A percentile compares a stretch with the other conserved stretches of the same genome.
phyloP scores from a whole-genome alignment of 2,329 filamentous ascomycete genomes.

The Neofusicoccum umdonicola region DNA sequence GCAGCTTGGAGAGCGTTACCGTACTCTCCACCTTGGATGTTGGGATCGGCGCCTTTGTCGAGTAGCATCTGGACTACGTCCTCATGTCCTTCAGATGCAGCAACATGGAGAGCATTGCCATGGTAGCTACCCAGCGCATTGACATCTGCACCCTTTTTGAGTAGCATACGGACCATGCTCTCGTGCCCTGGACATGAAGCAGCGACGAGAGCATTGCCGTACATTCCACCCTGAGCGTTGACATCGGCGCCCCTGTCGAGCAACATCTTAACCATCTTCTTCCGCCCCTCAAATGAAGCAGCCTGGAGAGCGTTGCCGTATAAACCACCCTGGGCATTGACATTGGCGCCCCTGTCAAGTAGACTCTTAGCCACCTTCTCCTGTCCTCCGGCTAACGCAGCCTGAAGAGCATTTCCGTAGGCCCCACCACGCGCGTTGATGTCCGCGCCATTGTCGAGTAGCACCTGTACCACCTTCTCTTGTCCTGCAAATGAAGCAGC shows the following conservation, averaged over 20 bases:
- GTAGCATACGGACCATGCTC: too few relatives aligned
- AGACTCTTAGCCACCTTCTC: slow-evolving; percentile 23
- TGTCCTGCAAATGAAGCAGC: slow-evolving; percentile 16
- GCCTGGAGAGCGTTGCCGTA: slow-evolving; percentile 24
- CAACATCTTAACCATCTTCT: slow-evolving; percentile 23
- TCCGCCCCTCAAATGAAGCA: slow-evolving; percentile 22
- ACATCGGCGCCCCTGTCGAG: slow-evolving; percentile 26
- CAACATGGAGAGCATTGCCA: neutral
- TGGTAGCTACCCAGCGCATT: too few relatives aligned
- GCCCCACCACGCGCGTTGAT: slow-evolving; percentile 20
- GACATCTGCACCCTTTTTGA: too few relatives aligned
- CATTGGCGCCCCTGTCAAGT: slow-evolving; percentile 26
- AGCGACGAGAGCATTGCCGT: slow-evolving; percentile 23
- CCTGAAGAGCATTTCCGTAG: slow-evolving; percentile 22
- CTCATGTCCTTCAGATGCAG: too few relatives aligned
- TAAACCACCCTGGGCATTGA: slow-evolving; percentile 21
- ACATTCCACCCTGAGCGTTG: slow-evolving; percentile 21
- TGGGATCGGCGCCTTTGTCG: slow-evolving; percentile 21
- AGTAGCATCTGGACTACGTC: neutral
- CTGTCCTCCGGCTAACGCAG: slow-evolving; percentile 21
- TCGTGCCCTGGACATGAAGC: too few relatives aligned
- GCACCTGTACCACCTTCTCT: too few relatives aligned
- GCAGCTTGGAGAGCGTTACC: slow-evolving; percentile 23
- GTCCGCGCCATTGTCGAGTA: slow-evolving; percentile 20
- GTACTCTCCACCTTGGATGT: neutral